Evolutionary conservation across 2,329 filamentous ascomycete genomes (phyloP).

Genomic region (Parascedosporium putredinis): DNA sequence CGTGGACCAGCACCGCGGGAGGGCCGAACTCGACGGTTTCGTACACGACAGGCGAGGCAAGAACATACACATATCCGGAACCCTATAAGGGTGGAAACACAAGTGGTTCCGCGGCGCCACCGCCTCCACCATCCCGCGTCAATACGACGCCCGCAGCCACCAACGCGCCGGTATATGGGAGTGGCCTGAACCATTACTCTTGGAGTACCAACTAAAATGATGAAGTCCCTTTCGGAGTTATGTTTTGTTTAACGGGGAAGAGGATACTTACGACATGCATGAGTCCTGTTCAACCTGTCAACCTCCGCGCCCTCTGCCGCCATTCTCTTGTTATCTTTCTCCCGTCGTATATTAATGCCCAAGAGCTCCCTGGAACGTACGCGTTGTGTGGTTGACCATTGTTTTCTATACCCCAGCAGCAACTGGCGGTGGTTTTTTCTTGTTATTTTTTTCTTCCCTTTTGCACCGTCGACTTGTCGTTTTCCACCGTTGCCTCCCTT

Average conservation of each 20-base stretch:
- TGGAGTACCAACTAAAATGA: constrained; percentile 36
- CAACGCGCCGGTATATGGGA: constrained; percentile 23
- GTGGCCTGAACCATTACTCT: constrained; percentile 42
- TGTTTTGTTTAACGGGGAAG: neutral
- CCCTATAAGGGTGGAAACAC: constrained; percentile 32
- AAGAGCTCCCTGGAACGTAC: no score
- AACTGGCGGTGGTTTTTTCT: no score
- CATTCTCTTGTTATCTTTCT: no score
- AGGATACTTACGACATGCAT: constrained; percentile 2
- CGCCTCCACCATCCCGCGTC: constrained; percentile 24
- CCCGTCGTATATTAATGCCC: no score
- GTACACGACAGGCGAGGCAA: constrained; percentile 34
- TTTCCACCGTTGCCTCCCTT: no score
- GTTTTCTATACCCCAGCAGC: no score
- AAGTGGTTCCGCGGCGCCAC: constrained; percentile 17
- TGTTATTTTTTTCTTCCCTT: no score
- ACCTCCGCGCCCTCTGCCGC: no score
- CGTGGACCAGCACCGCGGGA: constrained; percentile 38
- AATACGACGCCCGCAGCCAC: constrained; percentile 6
- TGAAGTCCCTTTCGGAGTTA: constrained; percentile 3
- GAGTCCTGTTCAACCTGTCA: no score
- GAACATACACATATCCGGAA: constrained; percentile 39
- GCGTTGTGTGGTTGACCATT: no score
- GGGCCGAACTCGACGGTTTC: constrained; percentile 26
- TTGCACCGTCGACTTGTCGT: no score